Conservation (phyloP, 768 basidiomycete genomes). For the Phallus indusiatus region DNA sequence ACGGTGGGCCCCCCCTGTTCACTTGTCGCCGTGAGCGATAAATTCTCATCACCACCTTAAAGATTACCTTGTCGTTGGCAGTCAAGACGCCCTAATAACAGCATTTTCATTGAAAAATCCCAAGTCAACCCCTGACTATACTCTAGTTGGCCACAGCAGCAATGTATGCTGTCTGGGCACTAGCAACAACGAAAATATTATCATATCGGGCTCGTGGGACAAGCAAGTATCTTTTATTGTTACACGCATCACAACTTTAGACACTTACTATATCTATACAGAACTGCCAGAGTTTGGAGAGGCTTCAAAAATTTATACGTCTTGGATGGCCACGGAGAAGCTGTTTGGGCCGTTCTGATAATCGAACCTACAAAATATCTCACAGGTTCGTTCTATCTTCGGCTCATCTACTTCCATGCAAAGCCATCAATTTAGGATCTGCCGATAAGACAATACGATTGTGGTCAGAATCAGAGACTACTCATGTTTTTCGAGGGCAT, state of each 20-base stretch:
- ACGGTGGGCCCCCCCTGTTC: constrained; percentile 40
- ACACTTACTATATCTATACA: constrained; percentile 22
- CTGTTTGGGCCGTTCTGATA: constrained; percentile 89
- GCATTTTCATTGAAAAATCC: constrained; percentile 57
- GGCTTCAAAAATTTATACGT: constrained; percentile 63
- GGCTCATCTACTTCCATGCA: neutral
- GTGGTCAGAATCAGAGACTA: constrained; percentile 67
- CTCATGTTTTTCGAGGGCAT: constrained; percentile 79
- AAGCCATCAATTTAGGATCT: constrained; percentile 45
- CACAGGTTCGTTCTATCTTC: constrained; percentile 48
- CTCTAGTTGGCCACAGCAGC: constrained; percentile 78
- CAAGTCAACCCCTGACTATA: constrained; percentile 68
- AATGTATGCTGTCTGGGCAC: constrained; percentile 85
- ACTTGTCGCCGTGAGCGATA: neutral
- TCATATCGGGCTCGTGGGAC: constrained; percentile 92
- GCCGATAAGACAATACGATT: constrained; percentile 92
- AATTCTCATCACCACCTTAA: constrained; percentile 9
- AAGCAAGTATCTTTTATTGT: constrained; percentile 43
- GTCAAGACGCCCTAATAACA: constrained; percentile 84
- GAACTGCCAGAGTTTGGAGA: constrained; percentile 93
- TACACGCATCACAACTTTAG: neutral
- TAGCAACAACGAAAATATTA: constrained; percentile 59
- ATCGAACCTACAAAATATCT: constrained; percentile 68
- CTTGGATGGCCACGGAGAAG: constrained; percentile 78
- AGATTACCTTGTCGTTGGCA: constrained; percentile 84